Evolutionary conservation across 83 land plant genomes (phyloP), one percentile per base, ranked within the genome.

Genomic region (Thuja plicata): DNA sequence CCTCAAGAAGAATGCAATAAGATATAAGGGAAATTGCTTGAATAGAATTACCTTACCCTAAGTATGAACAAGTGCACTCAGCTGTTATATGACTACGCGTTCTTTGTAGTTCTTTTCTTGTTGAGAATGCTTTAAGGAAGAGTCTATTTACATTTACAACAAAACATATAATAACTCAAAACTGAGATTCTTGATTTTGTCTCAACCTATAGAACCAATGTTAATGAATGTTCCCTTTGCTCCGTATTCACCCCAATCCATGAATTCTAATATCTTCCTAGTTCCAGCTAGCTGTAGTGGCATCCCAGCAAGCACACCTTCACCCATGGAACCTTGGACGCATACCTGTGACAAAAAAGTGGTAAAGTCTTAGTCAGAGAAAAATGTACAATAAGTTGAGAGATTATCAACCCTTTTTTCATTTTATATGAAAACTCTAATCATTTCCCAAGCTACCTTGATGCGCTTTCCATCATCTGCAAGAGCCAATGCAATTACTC

Each of bases 281-380:
- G 93, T 93, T 17, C 99, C 99, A 86, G 99, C 98, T 52, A 98
- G 96, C 89, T 97, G 99, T 89, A 98, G 87, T 30, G 99, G 99
- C 94, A 97, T 98, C 34, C 99, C 99, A 50, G 93, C 89, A 87
- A 97, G 92, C 84, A 96, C 94, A 19, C 99, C 99, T 90, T 96
- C 97, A 45, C 99, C 99, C 99, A 98, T 98, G 6, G 99, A 92
- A 17, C 99, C 98, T 94, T 98, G 99, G 8, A 98, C 99, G 89
- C 99, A 98, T 40, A 98, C 99, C 99, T 98, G 81, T 3, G 19
- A 88, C 40, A 71, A 35, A 76, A 27, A 87, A 34, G 52, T 83
- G 2, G 54, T 10, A 46, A 24, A 24, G 48, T 45, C 85, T 43
- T 46, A 46, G 32, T 83, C 34, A 83, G 55, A 83, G 24, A 48